Base-by-base conservation (phyloP, 768 basidiomycete genomes). In the Lentinula detonsa region DNA sequence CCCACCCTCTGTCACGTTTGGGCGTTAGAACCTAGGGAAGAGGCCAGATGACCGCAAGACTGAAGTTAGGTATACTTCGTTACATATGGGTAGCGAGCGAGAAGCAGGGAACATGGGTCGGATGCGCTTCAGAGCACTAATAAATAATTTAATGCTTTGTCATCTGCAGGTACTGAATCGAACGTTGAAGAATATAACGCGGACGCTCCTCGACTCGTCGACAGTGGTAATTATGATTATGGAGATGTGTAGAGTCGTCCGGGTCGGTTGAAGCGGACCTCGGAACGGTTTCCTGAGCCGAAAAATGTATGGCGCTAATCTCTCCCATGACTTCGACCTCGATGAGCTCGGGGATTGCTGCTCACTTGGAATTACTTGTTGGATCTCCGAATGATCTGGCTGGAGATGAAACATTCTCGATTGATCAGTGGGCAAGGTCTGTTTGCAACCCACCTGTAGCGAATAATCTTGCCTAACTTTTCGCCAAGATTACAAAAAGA, bases 341-440 rank as follows among this genome's bases (percentile, higher is more conserved):
- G 21, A 67, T 61, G 62, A 18, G 33, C 35, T 58, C 59, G 15
- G 35, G 54, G 31, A 61, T 70, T 5, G 45, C 45, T 37, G 59
- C 52, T n/a, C 73, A 75, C 62, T 66, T 75, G 40, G 67, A 73
- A 59, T 68, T 66, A 54, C 68, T 75, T 6, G 61, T 73, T 37
- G 69, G 70, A 1, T 64, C 65, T 8, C 64, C 71, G 4, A 66
- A 68, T 28, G 69, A 72, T 18, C 42, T 63, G 48, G 52, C 64
- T 53, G 61, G 60, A 34, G 65, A 63, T 39, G 72, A 74, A 39
- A 64, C 60, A 60, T 69, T 64, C 50, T 55, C 65, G 13, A 55
- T 73, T 8, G 66, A 72, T 48, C 70, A 70, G 58, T 74, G 73
- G 74, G 63, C 67, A 63, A 68, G 66, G 74, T 75, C 33, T 54